Base-by-base conservation (phyloP, 2,329 filamentous ascomycete species). In the Malbranchea cinnamomea region DNA sequence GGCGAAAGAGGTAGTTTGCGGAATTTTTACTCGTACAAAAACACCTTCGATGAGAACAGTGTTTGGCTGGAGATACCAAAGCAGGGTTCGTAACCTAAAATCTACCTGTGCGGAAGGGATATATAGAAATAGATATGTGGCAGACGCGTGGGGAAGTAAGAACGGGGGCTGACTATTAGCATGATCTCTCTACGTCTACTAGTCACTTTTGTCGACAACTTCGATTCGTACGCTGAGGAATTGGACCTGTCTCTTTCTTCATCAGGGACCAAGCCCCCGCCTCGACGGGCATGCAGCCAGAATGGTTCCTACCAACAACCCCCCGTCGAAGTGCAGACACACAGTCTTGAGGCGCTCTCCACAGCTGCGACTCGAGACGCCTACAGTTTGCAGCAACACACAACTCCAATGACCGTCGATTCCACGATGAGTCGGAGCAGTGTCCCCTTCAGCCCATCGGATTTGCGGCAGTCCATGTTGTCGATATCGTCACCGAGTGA, bases 1-100 rank as follows among this genome's bases (percentile, higher is more conserved):
- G 45, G 47, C 4, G 50, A 45, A 9, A 49, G 52, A 24, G 62
- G 59, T 20, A 59, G 56, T 28, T 51, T 75, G 37, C 68, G 68
- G 37, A 64, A 67, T 11, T 76, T 75, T 48, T 76, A 74, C 46
- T 68, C 68, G 14, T 75, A 76, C 49, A 73, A 71, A 45, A 71
- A 75, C 50, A 74, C 71, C 2, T 76, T 76, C 42, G 59, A 65
- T 34, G 60, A 69, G 35, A 57, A 68, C 35, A 69, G 62, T 34
- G 57, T 68, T n/a, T 76, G 71, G 71, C 54, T 75, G 19, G 65
- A 71, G 36, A 64, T 75, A 18, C 71, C 71, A 2, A 67, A 63
- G 41, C 60, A 69, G 39, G 59, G 68, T 71, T 51, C 23, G 54
- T 34, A 11, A 5, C 4, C 13, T 21, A 20, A 13, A 15, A 26